Conservation (phyloP, 371 early-diverging fungal species). For the Chytridium lagenaria region DNA sequence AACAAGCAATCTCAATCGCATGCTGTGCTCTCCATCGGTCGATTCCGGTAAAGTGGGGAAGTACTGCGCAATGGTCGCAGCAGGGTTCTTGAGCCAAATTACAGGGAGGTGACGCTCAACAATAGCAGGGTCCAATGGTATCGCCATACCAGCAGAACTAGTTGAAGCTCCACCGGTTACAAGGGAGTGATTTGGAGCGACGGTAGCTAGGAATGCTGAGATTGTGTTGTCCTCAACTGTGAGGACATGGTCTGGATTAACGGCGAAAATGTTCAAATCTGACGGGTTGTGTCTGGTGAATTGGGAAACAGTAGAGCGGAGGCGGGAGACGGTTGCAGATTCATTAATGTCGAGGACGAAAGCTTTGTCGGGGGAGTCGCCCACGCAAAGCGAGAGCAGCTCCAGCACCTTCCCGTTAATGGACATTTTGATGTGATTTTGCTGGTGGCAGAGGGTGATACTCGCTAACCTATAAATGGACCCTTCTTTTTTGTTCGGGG, state of each 20-base stretch:
- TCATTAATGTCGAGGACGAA: not conserved
- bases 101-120: not conserved
- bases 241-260: not conserved
- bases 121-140: not conserved
- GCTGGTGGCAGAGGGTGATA: too few species aligned
- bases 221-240: not conserved
- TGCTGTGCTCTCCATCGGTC: too few species aligned
- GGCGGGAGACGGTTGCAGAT: constrained; percentile 3
- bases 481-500: too few species aligned
- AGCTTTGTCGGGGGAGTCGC: constrained; percentile 10
- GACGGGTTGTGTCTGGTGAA: not conserved
- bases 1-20: too few species aligned
- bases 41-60: too few species aligned
- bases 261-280: not conserved
- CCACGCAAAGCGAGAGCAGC: constrained; percentile 4
- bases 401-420: not conserved
- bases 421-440: too few species aligned
- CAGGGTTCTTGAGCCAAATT: not conserved
- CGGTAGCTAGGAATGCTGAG: not conserved
- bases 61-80: too few species aligned
- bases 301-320: not conserved
- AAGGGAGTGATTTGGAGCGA: not conserved
- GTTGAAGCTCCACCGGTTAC: not conserved
- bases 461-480: too few species aligned
- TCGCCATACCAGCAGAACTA: not conserved